Base-by-base conservation (phyloP, 1,284 basidiomycete species). In the Sporisorium sorghi region DNA sequence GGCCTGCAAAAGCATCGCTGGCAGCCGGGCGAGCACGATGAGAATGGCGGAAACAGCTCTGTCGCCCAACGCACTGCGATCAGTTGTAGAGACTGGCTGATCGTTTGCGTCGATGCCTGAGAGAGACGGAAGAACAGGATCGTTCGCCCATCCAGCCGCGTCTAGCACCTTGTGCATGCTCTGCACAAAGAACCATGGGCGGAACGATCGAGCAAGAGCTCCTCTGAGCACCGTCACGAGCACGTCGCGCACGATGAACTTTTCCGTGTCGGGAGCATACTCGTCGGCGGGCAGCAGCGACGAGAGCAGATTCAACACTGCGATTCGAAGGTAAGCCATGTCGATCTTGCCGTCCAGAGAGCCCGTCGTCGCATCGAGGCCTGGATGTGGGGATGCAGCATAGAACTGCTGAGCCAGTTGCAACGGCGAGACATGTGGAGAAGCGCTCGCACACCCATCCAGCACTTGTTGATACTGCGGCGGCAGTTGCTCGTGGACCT, bases 131-230 rank as follows among this genome's bases (percentile, higher is more conserved):
- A 35, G n/a, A 14, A 28, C 17, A 14, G 60, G 61, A 35, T 64
- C 14, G 49, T 57, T 60, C 21, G 57, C 28, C 67, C 67, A 75
- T 19, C 58, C 58, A 7, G 46, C 37, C 12, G 58, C 52, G 23
- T 76, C 74, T 5, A 76, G 55, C 10, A 43, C 59, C 49, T 69
- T 76, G 62, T 76, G 55, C 0, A 73, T 32, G 44, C 70, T 76
- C 64, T 73, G 74, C 10, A 70, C 67, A 28, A 76, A 56, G 46
- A 76, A 76, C 70, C 74, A 76, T 2, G 74, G 74, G 10, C 74
- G 62, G 19, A 53, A 63, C 0, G 65, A 64, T 10, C 63, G 63
- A 26, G 59, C 66, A 2, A 76, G 56, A 23, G 58, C 61, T 14
- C 65, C 69, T 48, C 74, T 42, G 11, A 73, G 67, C 26, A 73